Evolutionary conservation across 768 basidiomycete species (phyloP), one percentile per base, ranked within the genome.

Genomic region (Lactarius indigo): DNA sequence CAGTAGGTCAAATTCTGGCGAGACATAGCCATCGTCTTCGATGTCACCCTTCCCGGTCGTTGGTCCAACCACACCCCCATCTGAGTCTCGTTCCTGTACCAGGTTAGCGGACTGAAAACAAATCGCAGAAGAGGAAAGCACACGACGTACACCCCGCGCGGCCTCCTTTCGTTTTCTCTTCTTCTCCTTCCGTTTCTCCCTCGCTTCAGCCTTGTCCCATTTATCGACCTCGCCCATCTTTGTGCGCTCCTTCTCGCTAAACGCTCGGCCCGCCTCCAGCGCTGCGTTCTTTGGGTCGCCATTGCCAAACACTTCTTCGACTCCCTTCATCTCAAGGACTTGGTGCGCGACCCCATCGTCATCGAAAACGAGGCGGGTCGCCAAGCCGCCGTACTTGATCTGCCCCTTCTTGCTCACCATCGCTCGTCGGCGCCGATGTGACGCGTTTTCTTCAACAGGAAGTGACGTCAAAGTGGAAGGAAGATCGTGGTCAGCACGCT

Each of bases 131-230:
- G 26, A 37, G 12, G 61, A 17, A 68, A 33, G 10, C 23, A 68
- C 28, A 15, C 41, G 12, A n/a, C 33, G 5, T 68, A 76, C 77
- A 71, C 72, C 75, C 3, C 67, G 70, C 73, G 92, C 90, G 42
- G 84, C 82, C 64, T 93, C 90, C 78, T 96, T 96, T 73, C 91
- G 80, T 78, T 95, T 96, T 69, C 92, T 80, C 81, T 96, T 97
- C 83, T 92, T 95, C 76, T 97, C 96, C 69, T 83, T 79, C 78
- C 88, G 91, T 84, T 94, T 96, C 74, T 90, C 92, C 75, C 83
- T 90, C 7, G 91, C 94, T 71, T 92, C 86, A 65, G 85, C 84
- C 77, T 91, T 90, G 78, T 99, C 96, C 55, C 78, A 64, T 56
- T 87, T 80, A 74, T 96, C 93, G 30, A 83, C 85, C 13, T 82